Percentiles rank a stretch among this genome's conserved stretches.
Evolutionary conservation across 768 basidiomycete genomes (phyloP).

Genomic region (Boletus edulis): DNA sequence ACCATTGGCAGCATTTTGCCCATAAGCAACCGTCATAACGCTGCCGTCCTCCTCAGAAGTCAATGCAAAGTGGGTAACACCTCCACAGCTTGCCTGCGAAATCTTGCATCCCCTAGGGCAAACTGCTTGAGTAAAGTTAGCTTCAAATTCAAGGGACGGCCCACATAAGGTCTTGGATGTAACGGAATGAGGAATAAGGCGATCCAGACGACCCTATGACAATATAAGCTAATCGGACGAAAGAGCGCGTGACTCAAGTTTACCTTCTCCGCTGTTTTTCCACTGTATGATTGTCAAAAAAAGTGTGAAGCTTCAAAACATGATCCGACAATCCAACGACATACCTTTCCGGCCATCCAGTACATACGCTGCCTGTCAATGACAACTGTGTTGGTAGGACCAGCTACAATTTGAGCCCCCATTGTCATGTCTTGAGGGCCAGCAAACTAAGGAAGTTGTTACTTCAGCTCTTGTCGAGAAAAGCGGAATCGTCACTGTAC

Average conservation of each 20-base stretch:
- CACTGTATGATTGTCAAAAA: constrained; percentile 49
- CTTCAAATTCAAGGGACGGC: constrained; percentile 15
- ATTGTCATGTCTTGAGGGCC: constrained; percentile 63
- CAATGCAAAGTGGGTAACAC: constrained; percentile 85
- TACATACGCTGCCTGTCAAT: constrained; percentile 85
- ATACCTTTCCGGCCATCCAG: constrained; percentile 81
- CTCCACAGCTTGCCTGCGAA: constrained; percentile 66
- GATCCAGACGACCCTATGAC: constrained; percentile 82
- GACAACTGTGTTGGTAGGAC: constrained; percentile 81
- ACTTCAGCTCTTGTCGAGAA: neutral
- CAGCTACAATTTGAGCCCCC: constrained; percentile 67
- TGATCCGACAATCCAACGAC: constrained; percentile 3
- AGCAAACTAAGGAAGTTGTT: constrained; percentile 53
- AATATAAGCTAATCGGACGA: constrained; percentile 3
- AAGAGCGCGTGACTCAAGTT: neutral
- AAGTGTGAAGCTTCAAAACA: neutral
- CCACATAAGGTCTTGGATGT: constrained; percentile 83
- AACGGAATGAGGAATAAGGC: constrained; percentile 84
- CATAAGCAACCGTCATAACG: constrained; percentile 85
- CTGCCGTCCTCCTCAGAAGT: constrained; percentile 70
- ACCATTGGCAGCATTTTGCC: constrained; percentile 87
- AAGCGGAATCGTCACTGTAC: constrained; percentile 32
- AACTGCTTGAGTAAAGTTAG: neutral
- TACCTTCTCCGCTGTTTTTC: constrained; percentile 94
- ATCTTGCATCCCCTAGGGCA: constrained; percentile 74